These are phyloP conservation scores for Pseudotsuga menziesii DNA, from an alignment of 75 land plant genomes.

Conservation along the genomic window DNA sequence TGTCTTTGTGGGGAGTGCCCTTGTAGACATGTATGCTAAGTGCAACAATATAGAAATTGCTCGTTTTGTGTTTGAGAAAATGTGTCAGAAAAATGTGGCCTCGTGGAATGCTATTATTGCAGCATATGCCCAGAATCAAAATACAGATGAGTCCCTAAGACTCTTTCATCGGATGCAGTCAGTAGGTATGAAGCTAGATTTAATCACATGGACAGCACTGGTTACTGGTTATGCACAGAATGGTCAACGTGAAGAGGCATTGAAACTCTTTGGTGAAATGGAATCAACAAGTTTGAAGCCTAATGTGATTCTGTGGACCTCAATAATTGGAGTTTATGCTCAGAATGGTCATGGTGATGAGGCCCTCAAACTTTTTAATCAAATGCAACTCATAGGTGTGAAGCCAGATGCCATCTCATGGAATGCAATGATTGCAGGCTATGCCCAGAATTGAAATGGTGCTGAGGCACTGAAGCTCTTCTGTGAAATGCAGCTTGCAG, in stretches of 20 bases:
- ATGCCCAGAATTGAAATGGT: constrained; percentile 33
- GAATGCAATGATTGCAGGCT: constrained; percentile 47
- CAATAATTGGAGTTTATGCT: constrained; percentile 29
- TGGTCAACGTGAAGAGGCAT: constrained; percentile 15
- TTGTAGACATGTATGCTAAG: constrained; percentile 65
- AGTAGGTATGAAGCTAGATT: constrained; percentile 3
- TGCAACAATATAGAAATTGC: constrained; percentile 37
- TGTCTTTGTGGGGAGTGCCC: constrained; percentile 34
- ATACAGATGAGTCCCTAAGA: constrained; percentile 12
- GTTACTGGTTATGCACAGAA: constrained; percentile 11
- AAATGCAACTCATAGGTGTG: constrained; percentile 33
- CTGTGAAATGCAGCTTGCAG: constrained; percentile 25
- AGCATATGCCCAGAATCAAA: constrained; percentile 9
- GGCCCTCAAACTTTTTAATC: constrained; percentile 35
- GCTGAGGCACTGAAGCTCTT: constrained; percentile 48
- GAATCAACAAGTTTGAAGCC: constrained; percentile 3
- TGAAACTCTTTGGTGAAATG: constrained; percentile 15
- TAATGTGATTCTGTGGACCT: constrained; percentile 23
- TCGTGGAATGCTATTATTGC: constrained; percentile 78
- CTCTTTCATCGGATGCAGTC: constrained; percentile 31
- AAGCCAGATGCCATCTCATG: constrained; percentile 38
- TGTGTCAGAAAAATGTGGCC: constrained; percentile 33
- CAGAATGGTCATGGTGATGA: constrained; percentile 21
- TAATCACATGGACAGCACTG: background rate
- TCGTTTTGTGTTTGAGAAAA: constrained; percentile 32